Conservation (phyloP, 306 rosid species). For the Boehmeria nivea region DNA sequence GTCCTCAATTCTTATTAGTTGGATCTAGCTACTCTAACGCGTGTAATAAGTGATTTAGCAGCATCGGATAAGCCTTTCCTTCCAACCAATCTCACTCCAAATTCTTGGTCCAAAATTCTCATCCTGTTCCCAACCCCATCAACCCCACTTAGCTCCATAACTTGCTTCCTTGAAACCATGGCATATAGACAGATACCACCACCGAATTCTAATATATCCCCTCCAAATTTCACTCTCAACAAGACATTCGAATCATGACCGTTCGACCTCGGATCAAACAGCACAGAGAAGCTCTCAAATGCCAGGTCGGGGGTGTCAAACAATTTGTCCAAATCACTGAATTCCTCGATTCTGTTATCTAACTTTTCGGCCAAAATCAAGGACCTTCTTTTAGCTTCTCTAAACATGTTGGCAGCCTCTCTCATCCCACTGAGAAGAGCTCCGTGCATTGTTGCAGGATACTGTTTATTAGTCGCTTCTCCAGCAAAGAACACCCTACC, state of each 20-base stretch:
- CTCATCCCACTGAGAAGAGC: slow-evolving; percentile 92
- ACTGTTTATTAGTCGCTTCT: slow-evolving; percentile 82
- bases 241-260: slow-evolving; percentile 49
- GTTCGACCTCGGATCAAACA: slow-evolving; percentile 51
- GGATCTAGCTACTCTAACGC: slow-evolving; percentile 42
- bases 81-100: slow-evolving; percentile 66
- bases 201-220: slow-evolving; percentile 21
- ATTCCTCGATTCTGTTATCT: slow-evolving; percentile 19
- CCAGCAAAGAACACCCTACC: slow-evolving; percentile 86
- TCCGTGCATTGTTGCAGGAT: slow-evolving; percentile 95
- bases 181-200: slow-evolving; percentile 43
- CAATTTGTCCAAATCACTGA: slow-evolving; percentile 41
- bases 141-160: slow-evolving; percentile 44
- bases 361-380: slow-evolving; percentile 5
- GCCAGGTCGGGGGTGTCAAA: slow-evolving; percentile 53
- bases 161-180: slow-evolving; percentile 46
- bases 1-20: slow-evolving; percentile 13
- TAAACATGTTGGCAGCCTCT: slow-evolving; percentile 84
- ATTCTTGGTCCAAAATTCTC: slow-evolving; percentile 41
- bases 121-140: slow-evolving; percentile 56
- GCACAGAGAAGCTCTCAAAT: slow-evolving; percentile 62
- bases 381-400: slow-evolving; percentile 56
- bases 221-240: slow-evolving; percentile 56
- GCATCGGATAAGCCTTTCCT: slow-evolving; percentile 50
- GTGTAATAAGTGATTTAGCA: slow-evolving; percentile 48